Percentiles rank a stretch among this genome's conserved stretches.
Conservation (phyloP, 1,139 yeast genomes). For the Sugiyamaella japonica region DNA sequence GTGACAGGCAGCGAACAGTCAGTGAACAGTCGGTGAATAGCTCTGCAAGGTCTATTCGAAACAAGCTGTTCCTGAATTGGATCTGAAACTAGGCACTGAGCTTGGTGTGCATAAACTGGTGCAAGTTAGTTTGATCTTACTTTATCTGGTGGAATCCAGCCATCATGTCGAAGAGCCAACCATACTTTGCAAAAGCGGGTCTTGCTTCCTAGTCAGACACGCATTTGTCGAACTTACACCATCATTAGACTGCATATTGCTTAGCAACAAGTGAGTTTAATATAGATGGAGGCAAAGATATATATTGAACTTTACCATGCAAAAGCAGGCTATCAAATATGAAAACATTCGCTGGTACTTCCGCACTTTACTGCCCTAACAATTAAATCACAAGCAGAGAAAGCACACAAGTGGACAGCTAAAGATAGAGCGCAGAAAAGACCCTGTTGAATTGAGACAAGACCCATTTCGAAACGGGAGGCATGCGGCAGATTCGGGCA, state of each 20-base stretch:
- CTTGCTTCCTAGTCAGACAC: background rate
- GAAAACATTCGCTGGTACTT: background rate
- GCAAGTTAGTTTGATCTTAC: no score
- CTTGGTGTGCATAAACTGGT: background rate
- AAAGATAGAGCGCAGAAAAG: conserved; percentile 15
- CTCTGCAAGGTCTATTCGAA: no score
- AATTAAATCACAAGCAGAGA: no score
- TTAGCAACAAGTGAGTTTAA: background rate
- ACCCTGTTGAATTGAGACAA: conserved; percentile 27
- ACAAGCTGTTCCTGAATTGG: no score
- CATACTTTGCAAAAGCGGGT: background rate
- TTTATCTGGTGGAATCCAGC: no score
- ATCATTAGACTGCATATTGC: background rate
- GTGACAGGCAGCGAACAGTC: no score
- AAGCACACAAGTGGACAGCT: no score
- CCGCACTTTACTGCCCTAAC: background rate
- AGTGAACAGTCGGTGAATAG: no score
- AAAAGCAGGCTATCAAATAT: background rate
- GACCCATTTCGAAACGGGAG: conserved; percentile 30
- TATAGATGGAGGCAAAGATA: background rate
- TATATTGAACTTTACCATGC: background rate
- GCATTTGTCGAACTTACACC: background rate
- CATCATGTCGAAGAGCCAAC: no score
- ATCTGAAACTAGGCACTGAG: background rate
- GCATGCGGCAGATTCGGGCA: conserved; percentile 23